Percentiles rank a stretch among this genome's conserved stretches.
These are phyloP conservation scores for Leccinum ponderosum DNA, from an alignment of 1,284 basidiomycete genomes.

Conservation along the genomic window DNA sequence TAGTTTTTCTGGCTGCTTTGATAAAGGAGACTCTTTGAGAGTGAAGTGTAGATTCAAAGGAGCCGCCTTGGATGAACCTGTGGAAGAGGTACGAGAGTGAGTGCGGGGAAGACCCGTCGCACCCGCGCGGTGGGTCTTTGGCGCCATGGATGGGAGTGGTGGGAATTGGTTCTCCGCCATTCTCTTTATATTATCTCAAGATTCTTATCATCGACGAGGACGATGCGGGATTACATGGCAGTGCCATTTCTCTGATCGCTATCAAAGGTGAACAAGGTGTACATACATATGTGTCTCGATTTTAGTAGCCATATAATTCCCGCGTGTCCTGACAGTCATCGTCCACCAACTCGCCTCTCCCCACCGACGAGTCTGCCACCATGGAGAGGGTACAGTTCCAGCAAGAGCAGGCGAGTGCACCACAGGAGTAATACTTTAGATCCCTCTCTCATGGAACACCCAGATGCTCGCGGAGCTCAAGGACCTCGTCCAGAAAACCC, in stretches of 20 bases:
- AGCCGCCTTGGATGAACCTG: constrained; percentile 52
- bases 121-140: constrained; percentile 45
- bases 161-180: constrained; percentile 35
- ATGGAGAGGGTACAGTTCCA: constrained; percentile 97
- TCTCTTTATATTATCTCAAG: constrained; percentile 20
- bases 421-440: background rate
- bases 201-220: constrained; percentile 18
- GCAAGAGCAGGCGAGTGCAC: constrained; percentile 74
- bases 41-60: constrained; percentile 65
- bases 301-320: background rate
- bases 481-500: constrained; percentile 84
- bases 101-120: constrained; percentile 48
- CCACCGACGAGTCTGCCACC: too few species aligned
- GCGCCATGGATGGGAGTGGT: constrained; percentile 42
- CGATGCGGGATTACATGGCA: background rate
- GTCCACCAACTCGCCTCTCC: too few species aligned
- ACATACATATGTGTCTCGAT: background rate
- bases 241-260: background rate
- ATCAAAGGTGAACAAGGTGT: too few species aligned
- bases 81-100: constrained; percentile 63
- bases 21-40: constrained; percentile 52
- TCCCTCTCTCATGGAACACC: constrained; percentile 13
- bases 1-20: constrained; percentile 48
- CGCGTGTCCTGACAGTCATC: background rate
- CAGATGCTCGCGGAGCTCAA: constrained; percentile 95